Evolutionary conservation across 208 protist species (phyloP), one percentile per base, ranked within the genome.

Genomic region (Trypanosoma platydactyli): DNA sequence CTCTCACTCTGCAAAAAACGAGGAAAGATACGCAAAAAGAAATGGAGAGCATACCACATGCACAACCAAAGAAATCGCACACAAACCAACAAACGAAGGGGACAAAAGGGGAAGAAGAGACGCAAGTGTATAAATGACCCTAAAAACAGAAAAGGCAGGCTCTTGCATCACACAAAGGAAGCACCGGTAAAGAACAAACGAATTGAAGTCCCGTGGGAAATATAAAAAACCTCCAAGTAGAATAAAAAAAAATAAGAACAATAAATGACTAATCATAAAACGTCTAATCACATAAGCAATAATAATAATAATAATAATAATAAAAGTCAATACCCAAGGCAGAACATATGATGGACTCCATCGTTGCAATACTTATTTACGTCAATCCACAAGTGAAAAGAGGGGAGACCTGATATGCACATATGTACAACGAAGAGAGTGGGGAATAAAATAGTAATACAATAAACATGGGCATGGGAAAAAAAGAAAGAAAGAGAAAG

Each of bases 401-500:
- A n/a, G n/a, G n/a, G n/a, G n/a, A n/a, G n/a, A n/a, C n/a, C n/a
- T n/a, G n/a, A n/a, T n/a, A n/a, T n/a, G n/a, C n/a, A n/a, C n/a
- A n/a, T n/a, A n/a, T 38, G 33, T 38, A 9, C 33, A 9, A 38
- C 3, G 33, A 38, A 38, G 33, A 38, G 33, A 38, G n/a, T n/a
- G n/a, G n/a, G n/a, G n/a, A n/a, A n/a, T n/a, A n/a, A n/a, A n/a
- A n/a, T n/a, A n/a, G n/a, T n/a, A n/a, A n/a, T n/a, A n/a, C n/a
- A n/a, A n/a, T n/a, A n/a, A n/a, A n/a, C 24, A 60, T 66, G 50
- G 33, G 20, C 13, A 49, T 38, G 62, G 48, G 55, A 55, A 68
- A 63, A 42, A 54, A 42, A 42, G 13, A 61, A 62, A 41, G 44
- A 41, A 73, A 63, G 52, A 61, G 64, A 48, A 51, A 42, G 40